Evolutionary conservation across 768 basidiomycete genomes (phyloP).

Genomic region (Calocera viscosa): DNA sequence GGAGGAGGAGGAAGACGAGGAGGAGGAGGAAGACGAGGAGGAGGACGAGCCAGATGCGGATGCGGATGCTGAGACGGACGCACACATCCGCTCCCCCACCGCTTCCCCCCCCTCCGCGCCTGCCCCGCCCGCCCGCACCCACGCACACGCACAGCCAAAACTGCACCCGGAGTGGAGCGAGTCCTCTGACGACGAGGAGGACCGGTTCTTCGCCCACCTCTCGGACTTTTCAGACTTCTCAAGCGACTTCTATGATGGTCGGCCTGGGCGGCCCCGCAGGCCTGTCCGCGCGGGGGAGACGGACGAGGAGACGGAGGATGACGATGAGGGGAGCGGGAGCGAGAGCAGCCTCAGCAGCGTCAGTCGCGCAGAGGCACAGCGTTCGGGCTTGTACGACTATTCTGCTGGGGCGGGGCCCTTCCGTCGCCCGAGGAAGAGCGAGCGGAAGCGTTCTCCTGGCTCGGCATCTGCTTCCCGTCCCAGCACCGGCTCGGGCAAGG

Average conservation of each 20-base stretch:
- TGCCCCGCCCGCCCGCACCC: not conserved
- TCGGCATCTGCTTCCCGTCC: not conserved
- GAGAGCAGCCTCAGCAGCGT: not conserved
- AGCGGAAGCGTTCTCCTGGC: not conserved
- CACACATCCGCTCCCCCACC: not conserved
- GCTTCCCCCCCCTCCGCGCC: not conserved
- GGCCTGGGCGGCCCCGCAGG: not conserved
- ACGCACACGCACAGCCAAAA: not conserved
- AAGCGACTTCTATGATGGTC: not conserved
- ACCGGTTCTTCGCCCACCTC: slow-evolving; percentile 1
- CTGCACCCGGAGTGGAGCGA: not conserved
- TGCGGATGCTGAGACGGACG: not conserved
- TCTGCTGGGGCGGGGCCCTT: not conserved
- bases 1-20: not conserved
- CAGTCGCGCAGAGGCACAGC: not conserved
- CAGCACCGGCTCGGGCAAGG: not conserved
- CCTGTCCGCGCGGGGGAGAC: not conserved
- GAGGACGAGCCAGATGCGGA: not conserved
- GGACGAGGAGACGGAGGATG: not conserved
- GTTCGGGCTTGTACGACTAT: not conserved
- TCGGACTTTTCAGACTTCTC: slow-evolving; percentile 3
- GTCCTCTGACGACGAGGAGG: not conserved
- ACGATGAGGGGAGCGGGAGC: not conserved
- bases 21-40: not conserved
- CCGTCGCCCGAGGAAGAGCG: not conserved